These are phyloP conservation scores for Drosera capensis DNA, from an alignment of 148 eudicot genomes.

Conservation along the genomic window DNA sequence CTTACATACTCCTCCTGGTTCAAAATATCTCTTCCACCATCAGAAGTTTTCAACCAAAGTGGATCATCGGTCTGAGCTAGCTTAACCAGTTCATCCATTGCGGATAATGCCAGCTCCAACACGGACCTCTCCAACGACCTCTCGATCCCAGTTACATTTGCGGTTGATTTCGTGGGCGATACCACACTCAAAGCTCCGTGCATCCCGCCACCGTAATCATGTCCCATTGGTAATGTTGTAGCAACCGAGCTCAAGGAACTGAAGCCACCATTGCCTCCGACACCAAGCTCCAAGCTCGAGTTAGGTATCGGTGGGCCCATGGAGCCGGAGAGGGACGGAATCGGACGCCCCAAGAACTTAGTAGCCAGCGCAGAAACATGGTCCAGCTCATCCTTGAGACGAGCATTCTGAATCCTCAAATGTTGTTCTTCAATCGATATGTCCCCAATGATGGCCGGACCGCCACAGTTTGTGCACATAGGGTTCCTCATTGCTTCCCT, in stretches of 20 bases:
- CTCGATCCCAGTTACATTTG: not conserved
- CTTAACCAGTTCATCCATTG: slow-evolving; percentile 63
- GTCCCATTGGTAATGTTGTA: slow-evolving; percentile 1
- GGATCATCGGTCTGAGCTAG: slow-evolving; percentile 43
- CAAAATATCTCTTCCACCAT: slow-evolving; percentile 38
- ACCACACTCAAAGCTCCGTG: not conserved
- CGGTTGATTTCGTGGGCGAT: not conserved
- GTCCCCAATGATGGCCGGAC: slow-evolving; percentile 17
- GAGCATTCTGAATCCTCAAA: slow-evolving; percentile 26
- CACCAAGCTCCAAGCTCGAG: slow-evolving; percentile 10
- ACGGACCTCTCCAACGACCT: slow-evolving; percentile 7
- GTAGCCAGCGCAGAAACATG: slow-evolving; percentile 1
- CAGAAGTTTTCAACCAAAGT: slow-evolving; percentile 40
- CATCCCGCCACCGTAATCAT: slow-evolving; percentile 1
- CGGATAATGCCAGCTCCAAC: slow-evolving; percentile 45
- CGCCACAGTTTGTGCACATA: slow-evolving; percentile 20
- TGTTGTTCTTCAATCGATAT: slow-evolving; percentile 19
- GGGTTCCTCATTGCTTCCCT: slow-evolving; percentile 17
- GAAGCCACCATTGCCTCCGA: slow-evolving; percentile 8
- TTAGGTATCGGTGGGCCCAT: slow-evolving; percentile 1
- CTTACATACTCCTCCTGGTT: slow-evolving; percentile 46
- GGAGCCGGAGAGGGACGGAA: slow-evolving; percentile 9
- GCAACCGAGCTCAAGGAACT: slow-evolving; percentile 1
- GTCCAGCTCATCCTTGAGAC: slow-evolving; percentile 20
- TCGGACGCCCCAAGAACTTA: slow-evolving; percentile 21